Evolutionary conservation across 2,329 filamentous ascomycete genomes (phyloP), one percentile per base, ranked within the genome.

Genomic region (Clonostachys rosea): DNA sequence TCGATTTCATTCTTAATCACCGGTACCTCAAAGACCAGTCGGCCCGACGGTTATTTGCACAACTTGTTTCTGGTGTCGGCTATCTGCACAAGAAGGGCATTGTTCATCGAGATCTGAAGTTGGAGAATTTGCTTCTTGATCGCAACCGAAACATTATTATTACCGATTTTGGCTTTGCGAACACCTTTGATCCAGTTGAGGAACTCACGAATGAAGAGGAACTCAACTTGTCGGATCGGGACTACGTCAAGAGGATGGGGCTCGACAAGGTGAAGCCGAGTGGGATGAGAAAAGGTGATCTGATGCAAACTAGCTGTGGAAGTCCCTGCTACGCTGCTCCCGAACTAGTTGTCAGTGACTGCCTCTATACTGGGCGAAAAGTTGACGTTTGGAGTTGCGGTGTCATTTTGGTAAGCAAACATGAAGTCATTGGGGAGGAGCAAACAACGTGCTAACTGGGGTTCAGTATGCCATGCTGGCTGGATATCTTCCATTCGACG

Each of bases 341-440:
- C 5, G 94, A 99, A 70, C 76, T 99, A 46, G 94, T 99, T 13
- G 94, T 99, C 51, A 97, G 91, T 64, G 94, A 99, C 67, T 96
- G 91, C 14, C 73, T 99, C 8, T 99, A 99, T 69, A 99, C 94
- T 3, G 94, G 94, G 42, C 84, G 92, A 45, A 99, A 99, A 68
- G 94, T 99, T 24, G 94, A 99, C 63, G 94, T 99, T 35, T 99
- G 94, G 94, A 97, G 94, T 67, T 99, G 94, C 64, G 94, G 94
- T 69, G 94, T 99, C 37, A 99, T 99, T 61, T 67, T 99, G 78
- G 92, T 96, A 78, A 70, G 89, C 76, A 33, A 3, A n/a, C n/a
- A 3, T 17, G 11, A 6, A 17, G 47, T 34, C 14, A 8, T 13
- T 5, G 12, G 17, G 13, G 9, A 14, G 8, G 20, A 4, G 6